A percentile compares a stretch with the other conserved stretches of the same genome.
phyloP scores from a whole-genome alignment of 768 basidiomycete genomes.

The Cystobasidium onofrii region DNA sequence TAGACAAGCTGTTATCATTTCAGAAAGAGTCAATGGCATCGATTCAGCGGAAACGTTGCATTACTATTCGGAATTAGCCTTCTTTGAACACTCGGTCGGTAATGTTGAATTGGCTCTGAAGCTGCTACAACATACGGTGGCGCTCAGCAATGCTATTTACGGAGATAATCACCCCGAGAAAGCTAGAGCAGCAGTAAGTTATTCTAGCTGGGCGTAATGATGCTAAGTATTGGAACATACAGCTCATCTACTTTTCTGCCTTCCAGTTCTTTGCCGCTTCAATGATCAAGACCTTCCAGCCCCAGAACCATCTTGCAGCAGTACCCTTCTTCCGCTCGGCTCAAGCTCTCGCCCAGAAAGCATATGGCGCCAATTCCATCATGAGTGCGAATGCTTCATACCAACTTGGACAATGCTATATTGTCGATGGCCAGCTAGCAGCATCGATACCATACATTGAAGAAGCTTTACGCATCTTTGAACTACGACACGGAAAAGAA shows the following conservation, averaged over 20 bases:
- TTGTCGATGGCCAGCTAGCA: slow-evolving; percentile 45
- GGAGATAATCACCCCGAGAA: slow-evolving; percentile 47
- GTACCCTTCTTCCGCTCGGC: slow-evolving; percentile 44
- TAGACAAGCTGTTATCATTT: slow-evolving; percentile 48
- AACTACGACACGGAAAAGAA: slow-evolving; percentile 44
- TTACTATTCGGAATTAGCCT: slow-evolving; percentile 49
- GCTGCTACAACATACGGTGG: slow-evolving; percentile 46
- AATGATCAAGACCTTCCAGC: slow-evolving; percentile 43
- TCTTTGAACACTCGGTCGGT: slow-evolving; percentile 48
- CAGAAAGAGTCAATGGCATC: slow-evolving; percentile 48
- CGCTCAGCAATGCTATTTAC: slow-evolving; percentile 47
- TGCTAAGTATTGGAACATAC: too few relatives aligned
- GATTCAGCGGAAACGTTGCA: slow-evolving; percentile 46
- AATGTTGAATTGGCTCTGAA: slow-evolving; percentile 44
- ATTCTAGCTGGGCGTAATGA: too few relatives aligned
- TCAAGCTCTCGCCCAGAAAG: slow-evolving; percentile 39
- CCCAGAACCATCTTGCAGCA: slow-evolving; percentile 42
- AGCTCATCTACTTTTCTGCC: too few relatives aligned
- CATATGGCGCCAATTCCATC: slow-evolving; percentile 46
- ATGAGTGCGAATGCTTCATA: slow-evolving; percentile 45
- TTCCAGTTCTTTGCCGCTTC: slow-evolving; percentile 45
- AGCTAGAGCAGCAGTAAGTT: slow-evolving; percentile 46
- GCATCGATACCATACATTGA: slow-evolving; percentile 43
- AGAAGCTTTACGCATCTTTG: slow-evolving; percentile 44
- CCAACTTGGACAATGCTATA: slow-evolving; percentile 47